phyloP scores from a whole-genome alignment of 768 basidiomycete species.

The Glaciozyma martinii region DNA sequence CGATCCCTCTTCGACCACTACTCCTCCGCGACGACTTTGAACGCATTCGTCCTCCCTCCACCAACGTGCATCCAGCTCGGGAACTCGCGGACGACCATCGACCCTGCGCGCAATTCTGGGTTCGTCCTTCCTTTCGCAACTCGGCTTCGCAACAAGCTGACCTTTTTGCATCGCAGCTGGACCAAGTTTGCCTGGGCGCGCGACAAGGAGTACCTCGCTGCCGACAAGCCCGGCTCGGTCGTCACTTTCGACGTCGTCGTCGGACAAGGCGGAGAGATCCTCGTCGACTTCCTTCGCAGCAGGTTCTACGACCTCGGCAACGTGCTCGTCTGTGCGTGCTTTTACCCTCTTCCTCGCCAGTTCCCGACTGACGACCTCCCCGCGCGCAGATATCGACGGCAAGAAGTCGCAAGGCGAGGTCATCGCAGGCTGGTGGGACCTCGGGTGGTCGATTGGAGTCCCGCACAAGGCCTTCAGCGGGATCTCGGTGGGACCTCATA shows the following conservation, averaged over 20 bases:
- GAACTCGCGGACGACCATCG: conserved; percentile 9
- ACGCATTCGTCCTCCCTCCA: conserved; percentile 5
- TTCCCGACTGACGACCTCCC: background rate
- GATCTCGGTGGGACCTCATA: conserved; percentile 12
- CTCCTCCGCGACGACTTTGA: background rate
- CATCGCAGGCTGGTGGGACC: conserved; percentile 22
- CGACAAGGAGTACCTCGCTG: conserved; percentile 38
- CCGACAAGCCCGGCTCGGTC: conserved; percentile 33
- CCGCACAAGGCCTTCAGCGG: conserved; percentile 15
- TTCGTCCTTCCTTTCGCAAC: background rate
- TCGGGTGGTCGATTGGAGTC: conserved; percentile 27
- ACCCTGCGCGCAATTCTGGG: conserved; percentile 14
- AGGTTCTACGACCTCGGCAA: conserved; percentile 26
- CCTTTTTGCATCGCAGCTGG: conserved; percentile 7
- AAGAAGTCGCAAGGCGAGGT: conserved; percentile 4
- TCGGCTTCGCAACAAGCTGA: background rate
- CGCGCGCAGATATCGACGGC: conserved; percentile 15
- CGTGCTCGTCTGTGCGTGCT: conserved; percentile 19
- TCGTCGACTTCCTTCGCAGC: conserved; percentile 23
- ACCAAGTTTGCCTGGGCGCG: conserved; percentile 22
- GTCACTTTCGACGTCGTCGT: conserved; percentile 35
- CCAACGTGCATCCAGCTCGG: conserved; percentile 21
- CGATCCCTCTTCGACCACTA: conserved; percentile 18
- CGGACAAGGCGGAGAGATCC: conserved; percentile 14
- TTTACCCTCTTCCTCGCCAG: background rate